Percentiles rank a stretch among this genome's conserved stretches.
Conservation (phyloP, 495 filamentous ascomycete genomes). For the Neurospora sp. region DNA sequence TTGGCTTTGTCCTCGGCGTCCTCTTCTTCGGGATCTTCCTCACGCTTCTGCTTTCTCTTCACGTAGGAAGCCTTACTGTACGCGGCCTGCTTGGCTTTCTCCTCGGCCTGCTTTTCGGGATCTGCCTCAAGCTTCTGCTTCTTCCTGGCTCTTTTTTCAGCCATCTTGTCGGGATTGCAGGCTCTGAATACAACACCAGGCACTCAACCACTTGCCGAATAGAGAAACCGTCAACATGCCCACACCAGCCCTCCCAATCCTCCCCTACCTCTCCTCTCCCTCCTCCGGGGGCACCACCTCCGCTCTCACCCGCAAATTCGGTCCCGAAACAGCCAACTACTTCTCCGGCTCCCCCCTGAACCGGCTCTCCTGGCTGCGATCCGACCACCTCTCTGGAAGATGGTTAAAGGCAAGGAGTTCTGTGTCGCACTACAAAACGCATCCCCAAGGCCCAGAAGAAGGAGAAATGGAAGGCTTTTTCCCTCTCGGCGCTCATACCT, state of each 20-base stretch:
- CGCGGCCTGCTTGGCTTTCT: too few species aligned
- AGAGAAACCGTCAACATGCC: not conserved
- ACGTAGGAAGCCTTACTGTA: too few species aligned
- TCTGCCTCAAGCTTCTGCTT: too few species aligned
- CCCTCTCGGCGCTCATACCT: not conserved
- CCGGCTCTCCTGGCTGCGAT: constrained; percentile 73
- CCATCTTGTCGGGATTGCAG: too few species aligned
- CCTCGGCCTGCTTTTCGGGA: too few species aligned
- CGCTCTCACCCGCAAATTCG: constrained; percentile 80
- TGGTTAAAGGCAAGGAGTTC: not conserved
- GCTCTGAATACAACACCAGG: not conserved
- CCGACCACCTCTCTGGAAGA: constrained; percentile 48
- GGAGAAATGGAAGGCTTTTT: not conserved
- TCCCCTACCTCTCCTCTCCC: constrained; percentile 40
- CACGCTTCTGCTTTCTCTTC: too few species aligned
- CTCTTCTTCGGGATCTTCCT: too few species aligned
- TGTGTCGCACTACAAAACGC: not conserved
- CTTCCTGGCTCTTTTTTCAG: too few species aligned
- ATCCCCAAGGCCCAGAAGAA: not conserved
- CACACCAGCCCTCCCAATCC: constrained; percentile 23
- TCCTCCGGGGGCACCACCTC: constrained; percentile 64
- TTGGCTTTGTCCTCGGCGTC: too few species aligned
- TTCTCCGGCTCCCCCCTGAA: constrained; percentile 65
- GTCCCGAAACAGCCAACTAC: constrained; percentile 87
- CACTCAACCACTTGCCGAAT: not conserved